Evolutionary conservation across 2,329 filamentous ascomycete species (phyloP).

Genomic region (Pseudopyricularia javanii): DNA sequence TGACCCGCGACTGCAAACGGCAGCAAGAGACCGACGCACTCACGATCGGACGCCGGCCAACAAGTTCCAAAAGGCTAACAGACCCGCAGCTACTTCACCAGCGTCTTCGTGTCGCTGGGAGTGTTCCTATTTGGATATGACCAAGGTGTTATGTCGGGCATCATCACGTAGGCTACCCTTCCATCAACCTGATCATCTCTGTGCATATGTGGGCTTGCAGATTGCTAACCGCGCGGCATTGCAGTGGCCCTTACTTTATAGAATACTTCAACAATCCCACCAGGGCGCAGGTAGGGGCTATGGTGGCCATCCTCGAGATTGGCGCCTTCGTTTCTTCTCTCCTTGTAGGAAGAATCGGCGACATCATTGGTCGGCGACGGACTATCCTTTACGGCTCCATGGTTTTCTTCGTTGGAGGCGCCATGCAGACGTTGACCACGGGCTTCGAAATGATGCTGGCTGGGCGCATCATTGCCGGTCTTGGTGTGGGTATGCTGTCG

Average conservation of each 20-base stretch:
- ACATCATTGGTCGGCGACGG: slow-evolving; percentile 76
- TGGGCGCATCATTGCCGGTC: slow-evolving; percentile 71
- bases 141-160: slow-evolving; percentile 76
- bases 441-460: slow-evolving; percentile 84
- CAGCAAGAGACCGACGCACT: background rate
- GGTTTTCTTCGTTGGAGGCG: slow-evolving; percentile 76
- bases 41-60: background rate
- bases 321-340: slow-evolving; percentile 87
- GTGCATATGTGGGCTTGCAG: background rate
- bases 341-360: slow-evolving; percentile 75
- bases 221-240: background rate
- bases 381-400: slow-evolving; percentile 91
- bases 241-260: slow-evolving; percentile 73
- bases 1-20: background rate
- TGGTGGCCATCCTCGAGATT: slow-evolving; percentile 93
- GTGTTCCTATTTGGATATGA: slow-evolving; percentile 87
- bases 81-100: slow-evolving; percentile 71
- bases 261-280: slow-evolving; percentile 88
- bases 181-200: background rate
- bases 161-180: slow-evolving; percentile 42
- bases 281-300: slow-evolving; percentile 79
- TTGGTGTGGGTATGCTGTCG: slow-evolving; percentile 78
- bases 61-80: slow-evolving; percentile 11
- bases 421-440: slow-evolving; percentile 67
- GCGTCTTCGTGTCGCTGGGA: slow-evolving; percentile 75